These are phyloP conservation scores for Saturnispora diversa DNA, from an alignment of 805 yeast species.

Conservation along the genomic window DNA sequence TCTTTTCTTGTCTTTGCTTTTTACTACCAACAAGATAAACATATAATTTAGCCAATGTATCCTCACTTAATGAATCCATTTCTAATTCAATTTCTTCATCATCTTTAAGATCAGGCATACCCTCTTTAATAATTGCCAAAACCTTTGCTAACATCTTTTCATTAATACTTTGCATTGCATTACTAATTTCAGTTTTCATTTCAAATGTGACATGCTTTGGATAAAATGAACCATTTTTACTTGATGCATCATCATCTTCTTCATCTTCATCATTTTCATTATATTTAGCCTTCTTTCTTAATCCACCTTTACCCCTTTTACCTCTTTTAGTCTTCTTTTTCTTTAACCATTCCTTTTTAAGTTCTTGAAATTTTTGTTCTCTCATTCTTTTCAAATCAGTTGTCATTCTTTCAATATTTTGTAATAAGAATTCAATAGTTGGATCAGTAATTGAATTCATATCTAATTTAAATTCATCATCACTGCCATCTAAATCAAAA, in stretches of 20 bases:
- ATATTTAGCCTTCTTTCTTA: slow-evolving; percentile 37
- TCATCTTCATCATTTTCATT: slow-evolving; percentile 36
- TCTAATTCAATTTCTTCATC: slow-evolving; percentile 96
- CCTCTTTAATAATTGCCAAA: slow-evolving; percentile 74
- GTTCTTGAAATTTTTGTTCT: slow-evolving; percentile 61
- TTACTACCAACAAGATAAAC: slow-evolving; percentile 60
- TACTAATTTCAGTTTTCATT: slow-evolving; percentile 91
- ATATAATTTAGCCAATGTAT: slow-evolving; percentile 75
- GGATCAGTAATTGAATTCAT: slow-evolving; percentile 71
- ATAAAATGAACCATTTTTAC: slow-evolving; percentile 19
- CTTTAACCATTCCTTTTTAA: slow-evolving; percentile 55
- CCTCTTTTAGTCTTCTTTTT: slow-evolving; percentile 30
- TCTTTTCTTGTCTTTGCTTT: slow-evolving; percentile 28
- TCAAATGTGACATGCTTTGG: slow-evolving; percentile 68
- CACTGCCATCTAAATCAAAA: slow-evolving; percentile 26
- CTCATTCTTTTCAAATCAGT: slow-evolving; percentile 76
- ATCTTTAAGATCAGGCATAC: slow-evolving; percentile 55
- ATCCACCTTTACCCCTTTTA: slow-evolving; percentile 14
- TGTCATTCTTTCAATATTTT: slow-evolving; percentile 78
- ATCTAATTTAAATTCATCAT: slow-evolving; percentile 49
- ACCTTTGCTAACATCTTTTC: slow-evolving; percentile 80
- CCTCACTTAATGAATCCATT: slow-evolving; percentile 83
- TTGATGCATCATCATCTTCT: slow-evolving; percentile 27
- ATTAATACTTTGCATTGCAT: slow-evolving; percentile 64
- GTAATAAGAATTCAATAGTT: slow-evolving; percentile 82